These are phyloP conservation scores for Myriosclerotinia scirpicola DNA, from an alignment of 2,329 filamentous ascomycete species.

Conservation along the genomic window DNA sequence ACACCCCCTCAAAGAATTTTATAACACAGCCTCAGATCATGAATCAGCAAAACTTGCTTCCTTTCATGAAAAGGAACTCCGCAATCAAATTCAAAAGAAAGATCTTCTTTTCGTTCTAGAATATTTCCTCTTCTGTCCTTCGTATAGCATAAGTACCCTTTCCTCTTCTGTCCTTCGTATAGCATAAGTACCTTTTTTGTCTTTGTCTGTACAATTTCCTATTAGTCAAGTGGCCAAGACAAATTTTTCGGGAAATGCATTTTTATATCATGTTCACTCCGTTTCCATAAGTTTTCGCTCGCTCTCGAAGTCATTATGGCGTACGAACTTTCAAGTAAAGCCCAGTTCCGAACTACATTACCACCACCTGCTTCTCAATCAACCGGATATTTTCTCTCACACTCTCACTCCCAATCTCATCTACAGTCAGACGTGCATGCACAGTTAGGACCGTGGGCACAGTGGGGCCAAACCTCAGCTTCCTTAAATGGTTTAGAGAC, in stretches of 20 bases:
- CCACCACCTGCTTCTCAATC: not conserved
- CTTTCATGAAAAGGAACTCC: not conserved
- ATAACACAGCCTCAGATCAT: not conserved
- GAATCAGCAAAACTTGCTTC: not conserved
- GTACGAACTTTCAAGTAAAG: not conserved
- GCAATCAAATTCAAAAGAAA: too few relatives aligned
- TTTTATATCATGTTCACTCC: not conserved
- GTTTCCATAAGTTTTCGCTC: not conserved
- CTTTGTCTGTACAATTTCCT: slow-evolving; percentile 7
- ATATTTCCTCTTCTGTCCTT: not conserved
- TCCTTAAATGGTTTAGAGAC: not conserved
- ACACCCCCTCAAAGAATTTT: not conserved
- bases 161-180: not conserved
- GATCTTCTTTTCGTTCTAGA: not conserved
- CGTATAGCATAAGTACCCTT: too few relatives aligned
- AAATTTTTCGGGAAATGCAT: not conserved
- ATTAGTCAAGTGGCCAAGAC: not conserved
- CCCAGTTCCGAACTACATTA: not conserved
- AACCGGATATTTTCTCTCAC: not conserved
- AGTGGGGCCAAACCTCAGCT: slow-evolving; percentile 15
- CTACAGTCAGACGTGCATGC: not conserved
- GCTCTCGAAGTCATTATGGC: slow-evolving; percentile 10
- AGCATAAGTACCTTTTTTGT: not conserved
- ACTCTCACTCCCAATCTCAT: slow-evolving; percentile 2
- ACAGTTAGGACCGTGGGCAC: slow-evolving; percentile 9